phyloP scores from a whole-genome alignment of 345 rosid genomes.

The Diplotaxis tenuifolia region DNA sequence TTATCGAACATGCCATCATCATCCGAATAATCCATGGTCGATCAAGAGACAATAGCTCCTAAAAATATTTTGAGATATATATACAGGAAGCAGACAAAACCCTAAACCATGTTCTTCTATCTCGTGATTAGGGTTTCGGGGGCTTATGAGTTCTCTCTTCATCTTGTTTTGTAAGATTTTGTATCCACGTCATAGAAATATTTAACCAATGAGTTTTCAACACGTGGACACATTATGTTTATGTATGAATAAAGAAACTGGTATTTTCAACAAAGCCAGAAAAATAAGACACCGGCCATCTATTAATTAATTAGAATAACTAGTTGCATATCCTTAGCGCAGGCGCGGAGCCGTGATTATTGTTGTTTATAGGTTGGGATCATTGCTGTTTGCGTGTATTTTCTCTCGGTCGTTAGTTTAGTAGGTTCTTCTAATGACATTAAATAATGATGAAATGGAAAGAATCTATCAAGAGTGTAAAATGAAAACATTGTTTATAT shows the following conservation, averaged over 20 bases:
- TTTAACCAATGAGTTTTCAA: neutral
- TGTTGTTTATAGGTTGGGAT: too few species aligned
- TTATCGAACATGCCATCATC: conserved; percentile 48
- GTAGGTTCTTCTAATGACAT: too few species aligned
- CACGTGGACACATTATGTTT: neutral
- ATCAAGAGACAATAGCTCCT: neutral
- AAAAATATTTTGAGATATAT: neutral
- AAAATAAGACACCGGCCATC: too few species aligned
- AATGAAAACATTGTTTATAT: too few species aligned
- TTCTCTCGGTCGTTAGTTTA: too few species aligned
- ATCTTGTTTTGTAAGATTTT: neutral
- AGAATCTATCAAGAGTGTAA: too few species aligned
- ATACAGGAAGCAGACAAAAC: neutral
- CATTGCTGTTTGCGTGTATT: too few species aligned
- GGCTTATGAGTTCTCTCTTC: neutral
- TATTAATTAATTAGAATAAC: too few species aligned
- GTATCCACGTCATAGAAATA: neutral
- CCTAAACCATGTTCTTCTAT: neutral
- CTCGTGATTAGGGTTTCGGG: neutral
- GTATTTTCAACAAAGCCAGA: neutral
- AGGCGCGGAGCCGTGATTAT: too few species aligned
- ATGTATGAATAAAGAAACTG: neutral
- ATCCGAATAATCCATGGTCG: conserved; percentile 50
- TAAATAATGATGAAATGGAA: too few species aligned
- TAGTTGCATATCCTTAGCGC: too few species aligned